Evolutionary conservation across 2,329 filamentous ascomycete genomes (phyloP), one percentile per base, ranked within the genome.

Genomic region (Fusarium verticillioides): DNA sequence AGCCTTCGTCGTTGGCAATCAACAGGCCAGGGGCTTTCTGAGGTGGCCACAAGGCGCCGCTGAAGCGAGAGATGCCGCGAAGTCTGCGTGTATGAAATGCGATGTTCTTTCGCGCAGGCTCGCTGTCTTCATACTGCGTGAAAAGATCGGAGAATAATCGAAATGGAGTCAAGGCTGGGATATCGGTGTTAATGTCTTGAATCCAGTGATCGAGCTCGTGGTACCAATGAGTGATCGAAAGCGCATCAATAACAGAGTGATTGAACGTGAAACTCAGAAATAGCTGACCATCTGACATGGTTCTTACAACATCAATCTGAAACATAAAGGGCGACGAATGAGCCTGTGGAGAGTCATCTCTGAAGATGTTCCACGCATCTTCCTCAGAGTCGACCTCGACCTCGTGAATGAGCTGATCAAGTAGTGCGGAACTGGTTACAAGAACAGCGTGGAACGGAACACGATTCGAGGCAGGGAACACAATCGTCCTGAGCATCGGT

Each of bases 231-330:
- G 79, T 71, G 12, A 83, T 69, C 2, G 78, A 80, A 49, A 83
- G 47, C 19, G 79, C 82, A 65, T 83, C 82, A 32, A 82, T 76
- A 42, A 80, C 70, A 46, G 80, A 81, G 66, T 83, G 82, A 60
- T 79, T 83, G 56, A 81, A 81, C 0, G 77, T 80, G 49, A 81
- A 66, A 23, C 70, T 63, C 18, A 83, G 67, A 53, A 78, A 77
- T 9, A 60, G 54, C 11, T 69, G 63, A 2, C 52, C 64, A 4
- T 68, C 75, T 3, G 64, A 60, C 34, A 59, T 40, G 16, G 78
- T 64, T 1, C 46, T 71, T 32, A 82, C 65, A 34, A 82, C 63
- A 19, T 76, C 52, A 5, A 75, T 75, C 10, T 75, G 75, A 28
- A 82, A 79, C 79, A 82, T 82, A 58, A 81, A 79, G 4, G 73